Conservation (phyloP, 306 rosid genomes). For the Fragaria vesca region DNA sequence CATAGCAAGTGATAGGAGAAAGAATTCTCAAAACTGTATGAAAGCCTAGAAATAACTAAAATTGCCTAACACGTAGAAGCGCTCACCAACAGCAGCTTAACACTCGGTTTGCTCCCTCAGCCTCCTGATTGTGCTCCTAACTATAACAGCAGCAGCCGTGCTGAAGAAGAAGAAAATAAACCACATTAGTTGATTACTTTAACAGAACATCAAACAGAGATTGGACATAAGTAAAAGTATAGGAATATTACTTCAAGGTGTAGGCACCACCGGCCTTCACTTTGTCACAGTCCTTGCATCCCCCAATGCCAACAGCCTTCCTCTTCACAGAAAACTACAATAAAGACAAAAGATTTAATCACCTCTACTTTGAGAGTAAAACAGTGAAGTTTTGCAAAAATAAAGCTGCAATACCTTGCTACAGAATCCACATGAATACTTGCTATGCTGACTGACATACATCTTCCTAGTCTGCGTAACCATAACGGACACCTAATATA, state of each 20-base stretch:
- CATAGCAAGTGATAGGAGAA: background rate
- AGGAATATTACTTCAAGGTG: slow-evolving; percentile 55
- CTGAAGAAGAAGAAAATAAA: slow-evolving; percentile 39
- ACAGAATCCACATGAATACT: slow-evolving; percentile 83
- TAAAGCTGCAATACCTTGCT: slow-evolving; percentile 53
- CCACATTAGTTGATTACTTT: background rate
- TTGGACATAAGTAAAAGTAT: background rate
- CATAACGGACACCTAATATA: slow-evolving; percentile 66
- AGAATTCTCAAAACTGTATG: slow-evolving; percentile 8
- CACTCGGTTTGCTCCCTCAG: slow-evolving; percentile 81
- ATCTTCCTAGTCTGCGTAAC: slow-evolving; percentile 88
- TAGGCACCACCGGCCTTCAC: slow-evolving; percentile 84
- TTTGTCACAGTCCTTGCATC: slow-evolving; percentile 88
- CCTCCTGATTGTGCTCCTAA: slow-evolving; percentile 76
- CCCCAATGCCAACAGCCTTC: slow-evolving; percentile 85
- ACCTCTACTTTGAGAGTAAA: background rate
- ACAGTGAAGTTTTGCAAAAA: background rate
- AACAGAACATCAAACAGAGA: background rate
- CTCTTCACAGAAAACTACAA: slow-evolving; percentile 79
- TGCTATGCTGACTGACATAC: slow-evolving; percentile 92
- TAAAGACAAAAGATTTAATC: background rate
- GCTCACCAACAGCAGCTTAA: slow-evolving; percentile 19
- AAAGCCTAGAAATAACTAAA: slow-evolving; percentile 4
- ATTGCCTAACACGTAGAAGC: background rate
- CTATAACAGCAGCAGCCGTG: slow-evolving; percentile 84